phyloP scores from a whole-genome alignment of 345 rosid genomes.

The Eucalyptus camaldulensis region DNA sequence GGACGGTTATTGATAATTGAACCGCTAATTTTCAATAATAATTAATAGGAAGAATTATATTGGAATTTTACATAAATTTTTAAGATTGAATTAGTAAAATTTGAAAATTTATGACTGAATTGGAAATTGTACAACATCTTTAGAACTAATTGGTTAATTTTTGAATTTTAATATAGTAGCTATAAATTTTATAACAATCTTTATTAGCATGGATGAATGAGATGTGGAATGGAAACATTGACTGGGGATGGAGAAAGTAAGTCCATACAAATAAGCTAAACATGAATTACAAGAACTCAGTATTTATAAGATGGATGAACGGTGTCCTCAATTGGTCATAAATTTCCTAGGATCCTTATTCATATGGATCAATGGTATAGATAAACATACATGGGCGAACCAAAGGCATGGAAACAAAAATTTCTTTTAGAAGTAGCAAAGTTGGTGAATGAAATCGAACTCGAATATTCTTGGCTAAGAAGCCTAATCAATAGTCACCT shows the following conservation, averaged over 20 bases:
- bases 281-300: not conserved
- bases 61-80: accelerated
- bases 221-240: not conserved
- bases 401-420: not conserved
- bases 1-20: accelerated
- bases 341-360: not conserved
- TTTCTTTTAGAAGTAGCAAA: not conserved
- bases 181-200: not conserved
- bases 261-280: not conserved
- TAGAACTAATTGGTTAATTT: not conserved
- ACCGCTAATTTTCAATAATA: accelerated
- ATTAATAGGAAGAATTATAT: accelerated
- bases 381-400: not conserved
- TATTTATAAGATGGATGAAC: not conserved
- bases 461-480: not conserved
- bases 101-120: not conserved
- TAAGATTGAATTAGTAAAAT: accelerated
- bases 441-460: not conserved
- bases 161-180: not conserved
- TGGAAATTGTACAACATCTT: accelerated
- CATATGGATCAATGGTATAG: not conserved
- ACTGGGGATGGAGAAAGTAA: not conserved
- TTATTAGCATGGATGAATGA: not conserved
- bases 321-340: not conserved
- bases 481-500: not conserved